phyloP scores from a whole-genome alignment of 2,329 filamentous ascomycete species.

The Aspergillus novofumigatus region DNA sequence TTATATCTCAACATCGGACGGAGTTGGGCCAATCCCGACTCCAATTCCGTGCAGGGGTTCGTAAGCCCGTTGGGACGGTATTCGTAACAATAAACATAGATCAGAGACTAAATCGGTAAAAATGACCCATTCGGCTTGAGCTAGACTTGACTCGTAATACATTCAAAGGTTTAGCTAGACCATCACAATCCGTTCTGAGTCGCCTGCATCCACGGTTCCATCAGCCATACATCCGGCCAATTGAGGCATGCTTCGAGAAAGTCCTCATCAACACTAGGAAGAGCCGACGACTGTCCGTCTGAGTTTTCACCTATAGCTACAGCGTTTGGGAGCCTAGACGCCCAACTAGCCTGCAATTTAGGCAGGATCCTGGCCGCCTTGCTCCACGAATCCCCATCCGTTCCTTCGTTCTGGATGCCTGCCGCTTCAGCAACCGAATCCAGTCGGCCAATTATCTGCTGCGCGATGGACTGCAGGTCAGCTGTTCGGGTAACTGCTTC shows the following conservation, averaged over 20 bases:
- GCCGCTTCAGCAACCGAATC: slow-evolving; percentile 5
- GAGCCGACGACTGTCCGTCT: not conserved
- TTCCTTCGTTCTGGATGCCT: slow-evolving; percentile 1
- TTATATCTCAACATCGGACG: not conserved
- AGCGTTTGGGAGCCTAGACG: not conserved
- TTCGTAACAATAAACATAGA: not conserved
- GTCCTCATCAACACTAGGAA: not conserved
- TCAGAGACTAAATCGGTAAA: no score
- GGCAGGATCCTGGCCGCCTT: not conserved
- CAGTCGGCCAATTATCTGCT: slow-evolving; percentile 19
- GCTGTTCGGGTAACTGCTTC: slow-evolving; percentile 33
- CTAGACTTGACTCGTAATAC: no score
- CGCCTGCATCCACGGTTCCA: not conserved
- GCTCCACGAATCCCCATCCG: not conserved
- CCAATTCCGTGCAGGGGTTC: not conserved
- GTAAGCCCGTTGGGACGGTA: not conserved
- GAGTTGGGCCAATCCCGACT: not conserved
- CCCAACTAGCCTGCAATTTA: not conserved
- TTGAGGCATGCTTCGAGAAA: slow-evolving; percentile 5
- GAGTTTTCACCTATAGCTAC: not conserved
- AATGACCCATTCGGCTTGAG: no score
- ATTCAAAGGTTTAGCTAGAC: no score
- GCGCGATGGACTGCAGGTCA: slow-evolving; percentile 35
- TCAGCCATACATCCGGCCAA: slow-evolving; percentile 3
- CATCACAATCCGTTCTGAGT: not conserved